Evolutionary conservation across 2,329 filamentous ascomycete genomes (phyloP).

Genomic region (Paecilomyces dactylethromorphus): DNA sequence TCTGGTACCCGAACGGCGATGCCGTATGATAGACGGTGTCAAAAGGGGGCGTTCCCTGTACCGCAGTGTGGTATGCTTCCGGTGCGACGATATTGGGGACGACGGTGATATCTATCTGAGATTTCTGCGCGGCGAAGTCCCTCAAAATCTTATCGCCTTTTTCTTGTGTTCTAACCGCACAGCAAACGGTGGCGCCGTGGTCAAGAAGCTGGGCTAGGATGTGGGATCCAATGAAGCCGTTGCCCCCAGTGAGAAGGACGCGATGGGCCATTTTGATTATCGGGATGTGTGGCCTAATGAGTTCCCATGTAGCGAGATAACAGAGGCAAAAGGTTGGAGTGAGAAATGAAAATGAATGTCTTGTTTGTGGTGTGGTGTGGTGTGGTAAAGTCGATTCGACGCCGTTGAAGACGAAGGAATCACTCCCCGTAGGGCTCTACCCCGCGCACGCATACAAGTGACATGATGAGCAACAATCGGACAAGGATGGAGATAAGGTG

Average conservation of each 20-base stretch:
- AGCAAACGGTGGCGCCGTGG: neutral
- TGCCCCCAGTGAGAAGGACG: neutral
- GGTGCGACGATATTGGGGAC: slow-evolving; percentile 3
- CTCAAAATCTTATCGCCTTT: neutral
- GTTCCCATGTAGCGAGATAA: neutral
- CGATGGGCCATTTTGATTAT: neutral
- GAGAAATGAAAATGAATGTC: neutral
- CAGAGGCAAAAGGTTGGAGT: neutral
- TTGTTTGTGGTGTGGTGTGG: neutral
- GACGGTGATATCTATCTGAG: neutral
- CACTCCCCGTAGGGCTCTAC: too few species aligned
- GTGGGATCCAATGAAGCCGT: neutral
- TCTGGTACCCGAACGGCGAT: slow-evolving; percentile 3
- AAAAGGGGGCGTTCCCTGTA: neutral
- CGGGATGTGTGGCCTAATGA: neutral
- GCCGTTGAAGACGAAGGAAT: too few species aligned
- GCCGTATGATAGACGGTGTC: slow-evolving; percentile 4
- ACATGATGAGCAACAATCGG: too few species aligned
- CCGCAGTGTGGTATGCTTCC: slow-evolving; percentile 1
- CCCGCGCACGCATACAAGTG: too few species aligned
- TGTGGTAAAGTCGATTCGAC: neutral
- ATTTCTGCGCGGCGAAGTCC: neutral
- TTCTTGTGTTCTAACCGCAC: neutral
- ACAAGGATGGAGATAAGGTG: too few species aligned
- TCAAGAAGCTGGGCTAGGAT: neutral